Evolutionary conservation across 352 stramenopile genomes (phyloP), one percentile per base, ranked within the genome.

Genomic region (Globisporangium perplexum): DNA sequence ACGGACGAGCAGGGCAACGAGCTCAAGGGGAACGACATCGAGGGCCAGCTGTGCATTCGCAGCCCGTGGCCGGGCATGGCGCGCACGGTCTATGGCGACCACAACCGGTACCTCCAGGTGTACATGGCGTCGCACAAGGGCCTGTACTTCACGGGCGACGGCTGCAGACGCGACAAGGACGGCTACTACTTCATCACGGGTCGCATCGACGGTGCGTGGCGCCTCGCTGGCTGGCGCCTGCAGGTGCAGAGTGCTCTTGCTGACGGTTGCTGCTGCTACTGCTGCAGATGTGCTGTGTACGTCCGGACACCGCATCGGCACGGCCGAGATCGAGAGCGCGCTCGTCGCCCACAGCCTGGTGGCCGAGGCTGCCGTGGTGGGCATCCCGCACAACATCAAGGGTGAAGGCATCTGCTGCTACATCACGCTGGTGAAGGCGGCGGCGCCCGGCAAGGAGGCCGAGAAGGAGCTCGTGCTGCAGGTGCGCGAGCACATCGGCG

Each of bases 101-200:
- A 98, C 73, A 76, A 92, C 52, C 92, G 97, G 8, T 99, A 98
- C 66, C 59, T 99, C 47, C 87, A 77, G 22, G 93, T 97, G 28
- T 99, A 99, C 80, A 95, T 98, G 69, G 75, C 89, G 31, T 93
- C 93, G 7, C 98, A 99, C 77, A 91, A 96, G 53, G 90, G 93
- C 11, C 96, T 98, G 58, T 99, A 99, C 74, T 99, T 98, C 60
- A 98, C 93, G 1, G 92, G 93, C 20, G 93, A 98, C 46, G 91
- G 93, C 26, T 85, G 69, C 57, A 71, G 69, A 36, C 79, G 89
- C 30, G 93, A 98, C 62, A 79, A 83, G 50, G 95, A 99, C 62
- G 97, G 96, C 35, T 99, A 96, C 74, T 97, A 98, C 74, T 99
- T 97, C 68, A 99, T 99, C 67, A 99, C 95, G 41, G 97, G 96